Evolutionary conservation across 2,329 filamentous ascomycete genomes (phyloP).

Genomic region (Thyridium curvatum): DNA sequence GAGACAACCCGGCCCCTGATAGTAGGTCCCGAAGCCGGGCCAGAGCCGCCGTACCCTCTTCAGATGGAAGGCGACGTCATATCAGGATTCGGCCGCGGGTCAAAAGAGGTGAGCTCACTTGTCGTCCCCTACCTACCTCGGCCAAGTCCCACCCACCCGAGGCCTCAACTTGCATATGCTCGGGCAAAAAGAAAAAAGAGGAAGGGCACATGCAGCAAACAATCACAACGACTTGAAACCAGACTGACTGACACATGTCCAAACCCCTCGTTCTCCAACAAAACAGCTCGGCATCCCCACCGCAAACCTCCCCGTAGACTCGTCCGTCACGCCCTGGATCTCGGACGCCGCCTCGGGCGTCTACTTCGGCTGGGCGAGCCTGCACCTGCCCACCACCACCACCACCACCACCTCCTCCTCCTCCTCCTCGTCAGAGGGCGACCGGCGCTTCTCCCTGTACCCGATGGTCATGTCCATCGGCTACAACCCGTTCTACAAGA

Average conservation of each 20-base stretch:
- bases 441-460: constrained; percentile 43
- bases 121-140: too few species aligned
- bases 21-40: constrained; percentile 67
- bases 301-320: constrained; percentile 79
- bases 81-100: constrained; percentile 87
- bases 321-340: constrained; percentile 54
- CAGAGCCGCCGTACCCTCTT: constrained; percentile 73
- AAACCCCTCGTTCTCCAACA: constrained; percentile 2
- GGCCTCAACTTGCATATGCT: too few species aligned
- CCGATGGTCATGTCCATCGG: constrained; percentile 93
- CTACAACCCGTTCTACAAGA: constrained; percentile 97
- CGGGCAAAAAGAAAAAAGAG: neutral
- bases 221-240: neutral
- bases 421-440: constrained; percentile 15
- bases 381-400: constrained; percentile 47
- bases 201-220: neutral
- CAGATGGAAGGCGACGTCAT: constrained; percentile 82
- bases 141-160: too few species aligned
- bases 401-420: constrained; percentile 31
- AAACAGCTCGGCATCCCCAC: constrained; percentile 86
- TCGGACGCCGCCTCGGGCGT: constrained; percentile 66
- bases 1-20: constrained; percentile 53
- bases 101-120: constrained; percentile 74
- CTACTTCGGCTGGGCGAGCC: constrained; percentile 87
- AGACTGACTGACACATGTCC: constrained; percentile 1